Base-by-base conservation (phyloP, 139 green algal species). In the Chlamydomonas sp. region DNA sequence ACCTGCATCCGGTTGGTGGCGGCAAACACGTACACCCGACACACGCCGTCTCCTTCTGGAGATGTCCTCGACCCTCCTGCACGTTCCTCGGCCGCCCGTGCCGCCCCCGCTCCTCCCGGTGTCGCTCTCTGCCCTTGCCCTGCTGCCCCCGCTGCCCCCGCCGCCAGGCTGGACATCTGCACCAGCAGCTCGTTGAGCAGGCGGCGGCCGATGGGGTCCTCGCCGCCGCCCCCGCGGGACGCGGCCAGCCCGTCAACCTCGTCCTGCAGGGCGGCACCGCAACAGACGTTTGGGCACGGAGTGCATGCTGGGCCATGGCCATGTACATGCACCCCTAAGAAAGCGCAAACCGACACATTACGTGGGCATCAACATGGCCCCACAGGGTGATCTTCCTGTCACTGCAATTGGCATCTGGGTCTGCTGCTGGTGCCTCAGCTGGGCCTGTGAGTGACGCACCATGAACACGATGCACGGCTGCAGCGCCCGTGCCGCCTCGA, bases 161-260 rank as follows among this genome's bases (percentile, higher is more conserved):
- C 31, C 0, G 83, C 63, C 74, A 89, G 31, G 63, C 0, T 57
- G 0, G 82, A 90, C 88, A 95, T 90, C 67, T 95, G 92, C 1
- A 95, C 85, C 58, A 96, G 91, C 77, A 96, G 89, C 88, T 96
- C 94, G 0, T 93, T 96, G 62, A 96, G 89, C 84, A 96, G 79
- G 7, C 93, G 90, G 62, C 93, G 77, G 0, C 86, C 83, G 0
- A 87, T 17, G 18, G 90, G 66, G 79, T 96, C 94, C 57, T 92
- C 90, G 31, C 84, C 83, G 14, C 59, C 68, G 6, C 77, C 64
- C 31, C 31, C 71, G 3, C 88, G 60, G 8, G 89, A 66, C 5
- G 86, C 83, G 16, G 89, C 92, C n/a, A 96, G 79, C 71, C 82
- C 89, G 75, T 96, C 94, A 1, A 96, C 78, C 81, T 96, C 93